Base-by-base conservation (phyloP, 495 filamentous ascomycete genomes). In the Endocarpon pusillum region DNA sequence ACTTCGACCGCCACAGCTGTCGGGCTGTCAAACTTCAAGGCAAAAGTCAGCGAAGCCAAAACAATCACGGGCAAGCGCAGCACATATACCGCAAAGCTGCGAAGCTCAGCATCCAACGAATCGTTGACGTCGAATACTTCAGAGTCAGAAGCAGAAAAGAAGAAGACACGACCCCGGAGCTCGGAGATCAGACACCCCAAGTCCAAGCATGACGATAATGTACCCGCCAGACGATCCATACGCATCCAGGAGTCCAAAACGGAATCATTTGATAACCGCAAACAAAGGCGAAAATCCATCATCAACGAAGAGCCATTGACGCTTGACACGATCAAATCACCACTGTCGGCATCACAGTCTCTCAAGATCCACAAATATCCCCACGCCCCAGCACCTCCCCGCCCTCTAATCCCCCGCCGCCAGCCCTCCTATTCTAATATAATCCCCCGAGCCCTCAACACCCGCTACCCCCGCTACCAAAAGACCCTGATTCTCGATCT, bases 401-500 rank as follows among this genome's bases (percentile, higher is more conserved):
- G 86, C 25, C 89, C 89, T 5, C 64, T 96, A 28, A 78, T 96
- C 36, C 86, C 91, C 3, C 69, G 71, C 22, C 77, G 83, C 25
- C 71, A 87, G 46, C 81, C 83, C 25, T 92, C 82, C 9, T 92
- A 89, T 51, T 62, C 43, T 53, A 52, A 40, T 56, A 66, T 48
- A 52, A 54, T 15, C 54, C 51, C 57, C 46, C 53, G 55, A 49
- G 40, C 54, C 42, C 57, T 37, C 46, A 51, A 36, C 53, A 51
- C 52, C 61, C 43, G 46, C 37, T 56, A 40, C 55, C 42, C 59
- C 56, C 51, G 59, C 14, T 58, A 58, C 0, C 77, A 86, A 49
- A 97, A 97, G 58, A 96, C 89, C 2, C 54, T 97, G 38, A 87
- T 97, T 43, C 65, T 97, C 19, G 89, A 97, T 51, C 70, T 97